A percentile compares a stretch with the other conserved stretches of the same genome.
phyloP scores from a whole-genome alignment of 2,329 filamentous ascomycete species.

The Annulohypoxylon truncatum region DNA sequence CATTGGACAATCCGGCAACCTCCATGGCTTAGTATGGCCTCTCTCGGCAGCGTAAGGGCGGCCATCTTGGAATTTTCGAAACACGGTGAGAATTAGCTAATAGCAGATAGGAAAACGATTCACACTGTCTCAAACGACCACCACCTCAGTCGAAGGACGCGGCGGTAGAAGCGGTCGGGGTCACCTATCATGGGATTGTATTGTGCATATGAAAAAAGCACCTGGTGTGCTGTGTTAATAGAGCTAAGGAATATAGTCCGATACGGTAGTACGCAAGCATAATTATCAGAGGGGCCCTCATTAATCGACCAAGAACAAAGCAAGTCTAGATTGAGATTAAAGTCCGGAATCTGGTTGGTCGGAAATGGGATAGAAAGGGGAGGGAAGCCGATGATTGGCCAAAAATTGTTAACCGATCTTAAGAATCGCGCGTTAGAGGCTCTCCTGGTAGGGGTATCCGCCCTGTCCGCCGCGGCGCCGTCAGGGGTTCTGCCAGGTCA shows the following conservation, averaged over 20 bases:
- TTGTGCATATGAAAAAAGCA: slow-evolving; percentile 1
- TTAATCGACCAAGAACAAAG: slow-evolving; percentile 34
- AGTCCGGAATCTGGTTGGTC: slow-evolving; percentile 29
- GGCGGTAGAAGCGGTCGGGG: background rate
- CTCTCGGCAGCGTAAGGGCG: slow-evolving; percentile 16
- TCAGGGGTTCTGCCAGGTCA: slow-evolving; percentile 12
- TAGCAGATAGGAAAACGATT: slow-evolving; percentile 11
- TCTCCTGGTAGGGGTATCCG: background rate
- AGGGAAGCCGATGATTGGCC: slow-evolving; percentile 28
- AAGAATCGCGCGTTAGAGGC: slow-evolving; percentile 8
- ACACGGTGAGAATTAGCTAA: slow-evolving; percentile 33
- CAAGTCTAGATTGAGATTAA: slow-evolving; percentile 26
- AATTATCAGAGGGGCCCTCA: slow-evolving; percentile 26
- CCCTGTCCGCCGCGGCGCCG: background rate
- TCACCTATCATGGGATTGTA: background rate
- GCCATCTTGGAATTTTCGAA: slow-evolving; percentile 38
- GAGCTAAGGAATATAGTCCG: slow-evolving; percentile 3
- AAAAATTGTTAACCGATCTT: slow-evolving; percentile 24
- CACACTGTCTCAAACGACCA: slow-evolving; percentile 9
- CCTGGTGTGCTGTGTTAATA: background rate
- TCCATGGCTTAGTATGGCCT: slow-evolving; percentile 22
- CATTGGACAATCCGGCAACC: slow-evolving; percentile 30
- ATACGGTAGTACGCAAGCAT: slow-evolving; percentile 20
- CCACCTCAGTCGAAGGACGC: background rate
- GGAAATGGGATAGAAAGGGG: slow-evolving; percentile 26